Percentiles rank a stretch among this genome's conserved stretches.
These are phyloP conservation scores for Oidiodendron maius DNA, from an alignment of 495 filamentous ascomycete genomes.

Conservation along the genomic window DNA sequence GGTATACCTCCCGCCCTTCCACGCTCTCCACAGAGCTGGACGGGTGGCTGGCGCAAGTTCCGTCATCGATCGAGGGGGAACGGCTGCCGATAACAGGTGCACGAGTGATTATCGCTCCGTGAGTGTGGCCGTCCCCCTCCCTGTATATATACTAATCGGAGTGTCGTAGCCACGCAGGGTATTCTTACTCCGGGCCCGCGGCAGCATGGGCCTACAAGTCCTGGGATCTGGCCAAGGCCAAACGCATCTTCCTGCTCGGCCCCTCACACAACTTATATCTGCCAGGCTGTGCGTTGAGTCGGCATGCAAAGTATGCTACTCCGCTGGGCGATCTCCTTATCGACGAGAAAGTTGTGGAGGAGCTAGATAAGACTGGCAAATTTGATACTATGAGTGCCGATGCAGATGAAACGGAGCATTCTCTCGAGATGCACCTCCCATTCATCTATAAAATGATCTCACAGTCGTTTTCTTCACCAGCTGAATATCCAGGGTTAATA, in stretches of 20 bases:
- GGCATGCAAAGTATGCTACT: conserved; percentile 70
- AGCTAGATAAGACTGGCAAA: conserved; percentile 53
- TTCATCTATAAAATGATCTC: conserved; percentile 84
- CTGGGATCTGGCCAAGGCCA: conserved; percentile 77
- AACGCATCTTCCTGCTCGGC: conserved; percentile 89
- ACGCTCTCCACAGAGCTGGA: conserved; percentile 69
- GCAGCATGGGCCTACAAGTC: conserved; percentile 94
- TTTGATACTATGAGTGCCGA: conserved; percentile 70
- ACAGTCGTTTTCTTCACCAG: conserved; percentile 38
- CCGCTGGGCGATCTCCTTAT: conserved; percentile 77
- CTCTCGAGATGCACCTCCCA: conserved; percentile 93
- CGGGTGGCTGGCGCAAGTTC: conserved; percentile 69
- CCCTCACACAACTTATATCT: conserved; percentile 89
- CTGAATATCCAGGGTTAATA: conserved; percentile 65
- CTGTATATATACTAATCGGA: neutral
- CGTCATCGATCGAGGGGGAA: conserved; percentile 50
- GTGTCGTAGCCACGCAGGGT: conserved; percentile 77
- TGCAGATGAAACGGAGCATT: conserved; percentile 85
- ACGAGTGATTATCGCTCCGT: conserved; percentile 93
- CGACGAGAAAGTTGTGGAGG: conserved; percentile 58
- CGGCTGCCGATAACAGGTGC: conserved; percentile 69
- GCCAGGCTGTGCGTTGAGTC: conserved; percentile 68
- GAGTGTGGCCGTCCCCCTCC: conserved; percentile 31
- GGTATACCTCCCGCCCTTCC: conserved; percentile 65
- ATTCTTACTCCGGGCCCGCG: conserved; percentile 88